Evolutionary conservation across 768 basidiomycete species (phyloP).

Genomic region (Agaricus blazei): DNA sequence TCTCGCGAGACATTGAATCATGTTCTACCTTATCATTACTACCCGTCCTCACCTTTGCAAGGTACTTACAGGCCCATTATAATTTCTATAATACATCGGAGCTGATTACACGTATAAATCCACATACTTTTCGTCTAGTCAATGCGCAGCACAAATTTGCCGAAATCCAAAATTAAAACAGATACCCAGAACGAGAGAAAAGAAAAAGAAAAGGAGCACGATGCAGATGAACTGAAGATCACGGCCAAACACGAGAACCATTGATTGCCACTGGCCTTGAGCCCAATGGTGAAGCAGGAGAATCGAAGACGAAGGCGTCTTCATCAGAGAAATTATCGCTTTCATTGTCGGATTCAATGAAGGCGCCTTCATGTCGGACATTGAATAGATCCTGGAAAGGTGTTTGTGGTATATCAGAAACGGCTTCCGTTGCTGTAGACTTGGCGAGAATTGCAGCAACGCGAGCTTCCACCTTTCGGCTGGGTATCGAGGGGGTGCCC

Average conservation of each 20-base stretch:
- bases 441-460: constrained; percentile 82
- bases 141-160: background rate
- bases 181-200: background rate
- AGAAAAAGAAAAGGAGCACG: background rate
- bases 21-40: background rate
- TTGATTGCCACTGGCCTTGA: background rate
- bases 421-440: constrained; percentile 51
- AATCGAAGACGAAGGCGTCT: constrained; percentile 64
- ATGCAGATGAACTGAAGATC: background rate
- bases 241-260: background rate
- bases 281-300: constrained; percentile 30
- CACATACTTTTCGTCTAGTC: constrained; percentile 1
- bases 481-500: constrained; percentile 38
- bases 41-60: constrained; percentile 11
- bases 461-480: constrained; percentile 64
- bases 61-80: constrained; percentile 10
- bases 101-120: constrained; percentile 9
- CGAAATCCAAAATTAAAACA: background rate
- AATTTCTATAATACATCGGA: constrained; percentile 10
- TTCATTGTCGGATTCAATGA: constrained; percentile 45
- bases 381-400: constrained; percentile 76
- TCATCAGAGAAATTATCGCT: constrained; percentile 45
- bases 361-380: constrained; percentile 40
- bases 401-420: constrained; percentile 65
- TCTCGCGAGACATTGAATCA: no score